These are phyloP conservation scores for Yarrowia sp. DNA, from an alignment of 805 yeast genomes.

Conservation along the genomic window DNA sequence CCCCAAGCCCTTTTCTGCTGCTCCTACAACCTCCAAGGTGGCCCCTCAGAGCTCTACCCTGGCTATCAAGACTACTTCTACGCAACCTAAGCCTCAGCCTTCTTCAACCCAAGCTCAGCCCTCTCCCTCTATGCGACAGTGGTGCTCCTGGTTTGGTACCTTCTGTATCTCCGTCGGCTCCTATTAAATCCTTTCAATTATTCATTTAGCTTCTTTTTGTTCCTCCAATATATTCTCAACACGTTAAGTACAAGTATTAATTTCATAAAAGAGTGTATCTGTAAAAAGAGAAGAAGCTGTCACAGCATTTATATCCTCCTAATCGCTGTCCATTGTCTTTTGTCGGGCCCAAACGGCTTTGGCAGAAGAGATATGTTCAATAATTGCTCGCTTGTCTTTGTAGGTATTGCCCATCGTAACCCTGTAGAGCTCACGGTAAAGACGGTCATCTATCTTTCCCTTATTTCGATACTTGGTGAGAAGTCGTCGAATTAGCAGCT, in stretches of 20 bases:
- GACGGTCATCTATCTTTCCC: slow-evolving; percentile 99
- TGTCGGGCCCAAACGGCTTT: neutral
- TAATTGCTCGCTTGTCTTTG: slow-evolving; percentile 99
- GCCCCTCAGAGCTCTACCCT: neutral
- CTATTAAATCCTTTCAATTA: neutral
- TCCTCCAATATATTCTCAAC: neutral
- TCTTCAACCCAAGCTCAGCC: neutral
- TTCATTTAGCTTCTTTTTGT: neutral
- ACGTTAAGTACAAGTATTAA: too few relatives aligned
- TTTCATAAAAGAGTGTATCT: too few relatives aligned
- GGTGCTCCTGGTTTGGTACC: neutral
- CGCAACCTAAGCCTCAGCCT: neutral
- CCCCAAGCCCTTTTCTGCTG: neutral
- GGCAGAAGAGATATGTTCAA: slow-evolving; percentile 49
- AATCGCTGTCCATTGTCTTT: too few relatives aligned
- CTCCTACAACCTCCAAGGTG: neutral
- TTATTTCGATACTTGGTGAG: slow-evolving; percentile 98
- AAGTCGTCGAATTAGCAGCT: slow-evolving; percentile 97
- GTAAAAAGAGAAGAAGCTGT: too few relatives aligned
- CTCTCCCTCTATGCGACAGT: neutral
- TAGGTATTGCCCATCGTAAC: slow-evolving; percentile 99
- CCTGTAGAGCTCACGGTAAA: slow-evolving; percentile 96
- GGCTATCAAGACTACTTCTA: neutral
- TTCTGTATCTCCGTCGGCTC: neutral
- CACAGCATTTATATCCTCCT: too few relatives aligned